phyloP scores from a whole-genome alignment of 2,329 filamentous ascomycete species.

The Claviceps pazoutovae region DNA sequence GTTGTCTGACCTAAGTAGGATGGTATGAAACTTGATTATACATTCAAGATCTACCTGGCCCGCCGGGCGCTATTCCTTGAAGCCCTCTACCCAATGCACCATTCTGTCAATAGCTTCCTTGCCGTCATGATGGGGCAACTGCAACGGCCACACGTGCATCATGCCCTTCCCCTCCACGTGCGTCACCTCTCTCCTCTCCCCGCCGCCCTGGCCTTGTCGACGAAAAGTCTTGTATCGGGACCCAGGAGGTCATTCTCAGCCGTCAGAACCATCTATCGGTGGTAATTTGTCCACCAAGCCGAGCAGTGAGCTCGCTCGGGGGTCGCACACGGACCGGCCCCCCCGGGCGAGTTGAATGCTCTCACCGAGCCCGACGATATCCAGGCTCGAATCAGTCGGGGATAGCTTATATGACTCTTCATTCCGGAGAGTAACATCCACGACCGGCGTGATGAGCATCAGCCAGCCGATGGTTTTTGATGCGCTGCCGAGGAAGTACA shows the following conservation, averaged over 20 bases:
- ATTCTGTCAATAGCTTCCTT: conserved; percentile 14
- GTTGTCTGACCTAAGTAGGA: too few species aligned
- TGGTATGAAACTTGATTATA: background rate
- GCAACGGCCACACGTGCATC: conserved; percentile 20
- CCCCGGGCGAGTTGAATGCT: conserved; percentile 14
- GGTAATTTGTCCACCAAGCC: conserved; percentile 15
- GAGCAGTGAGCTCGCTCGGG: conserved; percentile 16
- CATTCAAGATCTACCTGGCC: background rate
- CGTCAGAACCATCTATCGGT: conserved; percentile 17
- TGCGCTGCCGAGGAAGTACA: too few species aligned
- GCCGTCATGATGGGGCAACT: conserved; percentile 15
- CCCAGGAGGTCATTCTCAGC: conserved; percentile 16
- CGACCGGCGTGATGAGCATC: conserved; percentile 17
- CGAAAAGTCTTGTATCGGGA: conserved; percentile 17
- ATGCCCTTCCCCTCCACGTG: conserved; percentile 17
- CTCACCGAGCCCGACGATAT: conserved; percentile 14
- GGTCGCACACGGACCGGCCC: conserved; percentile 13
- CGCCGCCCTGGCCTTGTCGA: conserved; percentile 12
- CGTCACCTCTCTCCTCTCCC: conserved; percentile 14
- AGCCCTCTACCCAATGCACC: conserved; percentile 13
- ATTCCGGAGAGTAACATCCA: conserved; percentile 16
- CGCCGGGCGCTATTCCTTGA: conserved; percentile 1
- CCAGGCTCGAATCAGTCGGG: conserved; percentile 16
- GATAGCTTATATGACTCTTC: conserved; percentile 13
- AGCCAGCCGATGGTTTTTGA: conserved; percentile 5